These are phyloP conservation scores for Rhododendron vialii DNA, from an alignment of 148 eudicot genomes.

Conservation along the genomic window DNA sequence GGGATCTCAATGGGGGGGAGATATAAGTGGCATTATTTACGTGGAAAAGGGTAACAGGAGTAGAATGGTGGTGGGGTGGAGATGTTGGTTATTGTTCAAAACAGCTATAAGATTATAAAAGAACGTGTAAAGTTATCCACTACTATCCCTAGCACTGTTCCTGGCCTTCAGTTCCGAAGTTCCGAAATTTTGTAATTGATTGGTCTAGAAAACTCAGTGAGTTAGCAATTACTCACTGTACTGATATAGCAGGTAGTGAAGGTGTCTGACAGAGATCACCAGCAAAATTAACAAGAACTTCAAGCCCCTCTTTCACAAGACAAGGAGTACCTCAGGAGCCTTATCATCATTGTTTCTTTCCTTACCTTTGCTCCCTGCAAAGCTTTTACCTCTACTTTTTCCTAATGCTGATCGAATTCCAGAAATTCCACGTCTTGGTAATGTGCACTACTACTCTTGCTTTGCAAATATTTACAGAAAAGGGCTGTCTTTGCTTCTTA, in stretches of 20 bases:
- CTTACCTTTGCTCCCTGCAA: not conserved
- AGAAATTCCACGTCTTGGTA: not conserved
- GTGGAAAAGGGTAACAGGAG: not conserved
- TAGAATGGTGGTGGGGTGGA: conserved; percentile 3
- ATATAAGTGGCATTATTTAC: not conserved
- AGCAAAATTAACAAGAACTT: not conserved
- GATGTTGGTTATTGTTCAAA: not conserved
- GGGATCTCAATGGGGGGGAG: not conserved
- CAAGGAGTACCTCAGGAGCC: not conserved
- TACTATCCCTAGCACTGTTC: not conserved
- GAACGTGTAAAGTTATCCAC: not conserved
- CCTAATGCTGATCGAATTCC: not conserved
- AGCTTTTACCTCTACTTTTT: not conserved
- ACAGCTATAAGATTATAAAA: not conserved
- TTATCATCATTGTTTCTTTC: not conserved
- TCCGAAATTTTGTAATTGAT: not conserved
- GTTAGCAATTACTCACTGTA: not conserved
- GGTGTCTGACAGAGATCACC: conserved; percentile 1
- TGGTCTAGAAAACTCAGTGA: not conserved
- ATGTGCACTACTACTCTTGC: not conserved
- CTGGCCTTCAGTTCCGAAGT: not conserved
- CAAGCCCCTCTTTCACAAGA: not conserved
- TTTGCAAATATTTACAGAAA: not conserved
- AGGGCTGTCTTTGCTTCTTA: not conserved
- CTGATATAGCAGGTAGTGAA: not conserved